Conservation (phyloP, 345 rosid species). For the Carallia pectinifolia region DNA sequence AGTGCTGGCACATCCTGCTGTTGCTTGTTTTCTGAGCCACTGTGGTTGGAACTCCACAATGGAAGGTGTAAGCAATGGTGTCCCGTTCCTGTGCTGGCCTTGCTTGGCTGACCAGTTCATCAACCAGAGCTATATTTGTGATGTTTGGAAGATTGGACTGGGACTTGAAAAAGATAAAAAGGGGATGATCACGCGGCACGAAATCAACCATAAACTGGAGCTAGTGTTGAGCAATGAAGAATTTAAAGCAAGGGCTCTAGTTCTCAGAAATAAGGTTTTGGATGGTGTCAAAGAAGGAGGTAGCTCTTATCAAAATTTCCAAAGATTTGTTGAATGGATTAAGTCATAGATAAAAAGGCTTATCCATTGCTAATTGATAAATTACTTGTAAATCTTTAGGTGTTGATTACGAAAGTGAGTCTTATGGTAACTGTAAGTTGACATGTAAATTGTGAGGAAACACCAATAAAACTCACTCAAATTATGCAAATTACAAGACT, state of each 20-base stretch:
- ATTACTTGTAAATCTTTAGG: too few relatives aligned
- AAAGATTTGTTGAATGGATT: conserved; percentile 17
- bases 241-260: conserved; percentile 16
- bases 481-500: too few relatives aligned
- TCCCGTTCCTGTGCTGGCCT: conserved; percentile 31
- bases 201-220: conserved; percentile 34
- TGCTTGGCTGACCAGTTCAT: conserved; percentile 27
- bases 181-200: conserved; percentile 22
- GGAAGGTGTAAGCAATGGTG: conserved; percentile 17
- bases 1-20: conserved; percentile 11
- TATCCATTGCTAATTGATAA: too few relatives aligned
- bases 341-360: not conserved
- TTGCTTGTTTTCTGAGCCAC: conserved; percentile 22
- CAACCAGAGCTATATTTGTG: conserved; percentile 23
- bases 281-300: conserved; percentile 27
- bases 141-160: conserved; percentile 29
- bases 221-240: conserved; percentile 24
- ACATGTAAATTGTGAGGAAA: too few relatives aligned
- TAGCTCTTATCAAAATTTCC: conserved; percentile 17
- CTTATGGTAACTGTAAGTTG: too few relatives aligned
- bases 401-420: too few relatives aligned
- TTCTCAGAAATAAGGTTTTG: conserved; percentile 23
- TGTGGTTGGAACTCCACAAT: conserved; percentile 27
- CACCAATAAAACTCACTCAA: too few relatives aligned
- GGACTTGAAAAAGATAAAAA: conserved; percentile 28